These are phyloP conservation scores for Termitomyces sp. DNA, from an alignment of 768 basidiomycete species.

Conservation along the genomic window DNA sequence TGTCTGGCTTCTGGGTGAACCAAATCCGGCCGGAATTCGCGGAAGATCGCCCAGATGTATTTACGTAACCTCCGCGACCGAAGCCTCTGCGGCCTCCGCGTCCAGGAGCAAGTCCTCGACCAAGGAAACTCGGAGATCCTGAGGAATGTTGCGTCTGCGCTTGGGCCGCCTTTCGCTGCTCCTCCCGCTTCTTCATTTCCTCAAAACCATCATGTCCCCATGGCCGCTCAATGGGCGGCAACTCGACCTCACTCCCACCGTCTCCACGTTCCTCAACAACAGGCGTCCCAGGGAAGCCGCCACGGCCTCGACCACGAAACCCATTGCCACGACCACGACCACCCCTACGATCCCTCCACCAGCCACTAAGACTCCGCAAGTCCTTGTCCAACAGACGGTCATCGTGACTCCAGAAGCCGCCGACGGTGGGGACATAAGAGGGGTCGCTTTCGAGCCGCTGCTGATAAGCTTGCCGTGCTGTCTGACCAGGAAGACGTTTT, in stretches of 20 bases:
- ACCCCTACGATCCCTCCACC: constrained; percentile 83
- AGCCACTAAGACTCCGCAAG: constrained; percentile 73
- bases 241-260: constrained; percentile 16
- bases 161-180: constrained; percentile 38
- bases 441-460: constrained; percentile 79
- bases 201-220: constrained; percentile 91
- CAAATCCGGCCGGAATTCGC: constrained; percentile 45
- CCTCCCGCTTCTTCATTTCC: constrained; percentile 76
- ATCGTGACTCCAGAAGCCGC: constrained; percentile 94
- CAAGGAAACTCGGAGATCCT: constrained; percentile 32
- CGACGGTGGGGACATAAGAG: constrained; percentile 84
- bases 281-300: constrained; percentile 27
- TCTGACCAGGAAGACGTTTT: constrained; percentile 42
- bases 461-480: constrained; percentile 83
- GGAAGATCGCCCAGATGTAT: constrained; percentile 25
- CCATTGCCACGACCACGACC: constrained; percentile 61
- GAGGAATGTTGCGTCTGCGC: constrained; percentile 23
- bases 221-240: constrained; percentile 58
- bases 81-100: constrained; percentile 45
- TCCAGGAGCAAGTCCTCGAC: constrained; percentile 36
- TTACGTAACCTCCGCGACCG: constrained; percentile 33
- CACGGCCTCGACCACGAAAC: constrained; percentile 58
- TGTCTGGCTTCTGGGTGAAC: constrained; percentile 74
- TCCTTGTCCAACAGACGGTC: constrained; percentile 84
- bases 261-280: constrained; percentile 7